Base-by-base conservation (phyloP, 345 rosid genomes). In the Trapa incisa region DNA sequence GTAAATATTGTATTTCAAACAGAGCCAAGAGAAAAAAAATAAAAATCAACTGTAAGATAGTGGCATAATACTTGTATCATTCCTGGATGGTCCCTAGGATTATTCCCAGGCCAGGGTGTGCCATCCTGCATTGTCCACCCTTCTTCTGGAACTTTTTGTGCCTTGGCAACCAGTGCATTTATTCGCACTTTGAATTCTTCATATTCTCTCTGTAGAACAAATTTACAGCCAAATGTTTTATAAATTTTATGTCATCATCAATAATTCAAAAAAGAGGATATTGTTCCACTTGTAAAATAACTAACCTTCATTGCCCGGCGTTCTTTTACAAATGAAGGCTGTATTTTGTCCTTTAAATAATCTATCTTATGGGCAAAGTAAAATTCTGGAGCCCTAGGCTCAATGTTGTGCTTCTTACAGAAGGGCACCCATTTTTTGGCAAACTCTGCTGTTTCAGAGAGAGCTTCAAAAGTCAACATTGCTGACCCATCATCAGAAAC, bases 121-220 rank as follows among this genome's bases (percentile, higher is more conserved):
- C 99, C 99, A 83, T 95, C 99, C 80, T 95, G 97, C 99, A 95
- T 95, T 15, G 99, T 95, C 99, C 99, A 95, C 65, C 99, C 99
- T 85, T 95, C 99, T 85, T 95, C 99, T 42, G 99, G 99, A 87
- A 85, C 74, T 81, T 95, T 95, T 68, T 91, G 99, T 68, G 99
- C 99, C 79, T 95, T 95, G 66, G 90, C 90, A 77, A 95, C 99
- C 71, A 91, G 92, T 41, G 99, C 99, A 86, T 95, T 95, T 78
- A 89, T 95, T 70, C 97, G 82, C 76, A 95, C 97, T 83, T 95
- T 95, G 84, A 87, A 95, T 80, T 95, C 99, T 73, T 95, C 99
- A 71, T 95, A 95, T 81, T 95, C 99, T 81, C 99, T 89, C 99
- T 94, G 83, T 29, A 71, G 72, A 56, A 66, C 50, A 66, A 38